Evolutionary conservation across 2,329 filamentous ascomycete species (phyloP).

Genomic region (Microsporum canis): DNA sequence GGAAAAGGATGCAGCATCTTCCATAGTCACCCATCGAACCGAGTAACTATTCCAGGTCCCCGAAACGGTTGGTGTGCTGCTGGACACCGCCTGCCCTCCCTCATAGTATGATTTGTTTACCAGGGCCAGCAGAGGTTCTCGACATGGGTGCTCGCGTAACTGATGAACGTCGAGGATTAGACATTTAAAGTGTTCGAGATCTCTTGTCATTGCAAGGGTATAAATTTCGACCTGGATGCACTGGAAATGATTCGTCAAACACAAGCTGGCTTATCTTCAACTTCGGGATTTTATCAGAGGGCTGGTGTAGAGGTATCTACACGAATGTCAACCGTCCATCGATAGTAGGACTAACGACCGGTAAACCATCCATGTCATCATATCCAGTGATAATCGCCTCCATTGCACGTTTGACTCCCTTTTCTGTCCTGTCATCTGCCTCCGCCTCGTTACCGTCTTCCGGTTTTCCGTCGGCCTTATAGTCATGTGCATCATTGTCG

Average conservation of each 20-base stretch:
- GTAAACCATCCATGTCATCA: background rate
- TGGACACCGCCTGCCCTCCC: background rate
- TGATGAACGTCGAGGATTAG: conserved; percentile 8
- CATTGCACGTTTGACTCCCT: background rate
- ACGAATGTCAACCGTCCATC: background rate
- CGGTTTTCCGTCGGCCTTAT: background rate
- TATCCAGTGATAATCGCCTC: background rate
- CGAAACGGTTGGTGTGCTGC: background rate
- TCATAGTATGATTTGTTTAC: conserved; percentile 7
- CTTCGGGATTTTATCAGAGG: background rate
- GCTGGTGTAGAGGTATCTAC: background rate
- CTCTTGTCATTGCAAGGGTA: background rate
- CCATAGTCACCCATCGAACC: conserved; percentile 4
- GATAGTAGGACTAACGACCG: background rate
- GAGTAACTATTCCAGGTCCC: background rate
- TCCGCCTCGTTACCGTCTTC: background rate
- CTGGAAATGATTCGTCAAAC: background rate
- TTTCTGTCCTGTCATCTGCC: background rate
- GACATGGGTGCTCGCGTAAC: conserved; percentile 8
- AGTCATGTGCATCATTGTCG: background rate
- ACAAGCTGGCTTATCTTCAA: no score
- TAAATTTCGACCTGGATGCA: background rate
- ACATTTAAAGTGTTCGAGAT: background rate
- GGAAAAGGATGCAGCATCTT: conserved; percentile 8
- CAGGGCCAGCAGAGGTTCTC: conserved; percentile 3